These are phyloP conservation scores for Plenodomus tracheiphilus DNA, from an alignment of 2,329 filamentous ascomycete species.

Conservation along the genomic window DNA sequence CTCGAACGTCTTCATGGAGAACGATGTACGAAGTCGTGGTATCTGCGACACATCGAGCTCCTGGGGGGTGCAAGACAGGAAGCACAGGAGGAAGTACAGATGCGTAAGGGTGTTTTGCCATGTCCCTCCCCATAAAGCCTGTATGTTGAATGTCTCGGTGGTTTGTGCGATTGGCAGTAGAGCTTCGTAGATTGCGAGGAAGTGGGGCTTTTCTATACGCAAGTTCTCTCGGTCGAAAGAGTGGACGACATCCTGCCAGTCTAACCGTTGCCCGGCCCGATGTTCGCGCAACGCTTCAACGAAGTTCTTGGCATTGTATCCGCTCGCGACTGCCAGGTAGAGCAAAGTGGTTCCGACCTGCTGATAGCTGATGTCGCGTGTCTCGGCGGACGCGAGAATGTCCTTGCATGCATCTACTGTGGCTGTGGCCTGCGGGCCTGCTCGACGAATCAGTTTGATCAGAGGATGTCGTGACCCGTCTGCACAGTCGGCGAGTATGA, in stretches of 20 bases:
- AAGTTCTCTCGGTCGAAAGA: conserved; percentile 81
- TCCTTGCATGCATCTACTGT: conserved; percentile 72
- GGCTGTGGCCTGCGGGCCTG: conserved; percentile 73
- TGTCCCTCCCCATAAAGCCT: conserved; percentile 83
- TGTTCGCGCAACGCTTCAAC: conserved; percentile 62
- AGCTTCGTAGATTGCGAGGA: conserved; percentile 78
- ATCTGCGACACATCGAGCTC: conserved; percentile 84
- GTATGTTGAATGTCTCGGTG: conserved; percentile 73
- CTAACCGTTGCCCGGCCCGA: conserved; percentile 58
- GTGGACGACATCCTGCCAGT: conserved; percentile 72
- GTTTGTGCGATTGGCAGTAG: conserved; percentile 71
- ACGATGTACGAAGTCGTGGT: conserved; percentile 77
- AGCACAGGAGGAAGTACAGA: conserved; percentile 89
- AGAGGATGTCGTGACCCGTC: conserved; percentile 63
- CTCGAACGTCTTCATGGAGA: conserved; percentile 67
- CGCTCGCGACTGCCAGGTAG: conserved; percentile 66
- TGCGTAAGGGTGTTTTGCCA: conserved; percentile 90
- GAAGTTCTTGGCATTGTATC: conserved; percentile 69
- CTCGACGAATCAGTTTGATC: conserved; percentile 69
- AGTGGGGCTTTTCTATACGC: conserved; percentile 76
- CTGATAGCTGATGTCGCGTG: conserved; percentile 72
- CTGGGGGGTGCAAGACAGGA: conserved; percentile 72
- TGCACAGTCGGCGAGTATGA: conserved; percentile 70
- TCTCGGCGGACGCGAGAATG: conserved; percentile 58
- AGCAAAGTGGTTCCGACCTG: conserved; percentile 81